Evolutionary conservation across 495 filamentous ascomycete genomes (phyloP).

Genomic region (Niebla homalea): DNA sequence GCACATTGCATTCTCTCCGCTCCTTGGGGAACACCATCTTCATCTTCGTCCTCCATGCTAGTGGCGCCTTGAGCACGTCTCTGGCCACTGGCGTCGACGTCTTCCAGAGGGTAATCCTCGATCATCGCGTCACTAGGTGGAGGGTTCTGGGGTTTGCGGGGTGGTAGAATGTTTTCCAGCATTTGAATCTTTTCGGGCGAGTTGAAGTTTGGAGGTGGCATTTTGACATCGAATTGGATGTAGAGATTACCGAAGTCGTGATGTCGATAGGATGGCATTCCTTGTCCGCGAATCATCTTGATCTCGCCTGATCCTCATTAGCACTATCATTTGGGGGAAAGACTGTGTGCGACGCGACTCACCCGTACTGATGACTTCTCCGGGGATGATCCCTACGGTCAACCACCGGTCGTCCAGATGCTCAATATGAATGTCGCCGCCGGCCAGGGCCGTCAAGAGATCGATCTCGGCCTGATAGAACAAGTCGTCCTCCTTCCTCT

Average conservation of each 20-base stretch:
- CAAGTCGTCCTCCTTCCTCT: conserved; percentile 89
- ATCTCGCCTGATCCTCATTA: conserved; percentile 50
- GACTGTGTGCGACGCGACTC: conserved; percentile 31
- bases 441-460: conserved; percentile 85
- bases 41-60: conserved; percentile 71
- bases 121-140: conserved; percentile 75
- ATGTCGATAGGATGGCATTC: conserved; percentile 94
- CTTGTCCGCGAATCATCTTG: conserved; percentile 92
- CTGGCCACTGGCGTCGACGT: conserved; percentile 61
- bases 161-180: conserved; percentile 71
- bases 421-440: conserved; percentile 79
- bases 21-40: conserved; percentile 55
- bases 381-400: conserved; percentile 75
- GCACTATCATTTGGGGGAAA: not conserved
- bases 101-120: conserved; percentile 73
- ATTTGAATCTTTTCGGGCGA: conserved; percentile 35
- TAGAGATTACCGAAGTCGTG: conserved; percentile 95
- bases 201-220: conserved; percentile 52
- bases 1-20: conserved; percentile 95
- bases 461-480: conserved; percentile 95
- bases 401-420: conserved; percentile 97
- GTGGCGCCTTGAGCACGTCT: conserved; percentile 57
- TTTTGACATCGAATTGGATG: conserved; percentile 95
- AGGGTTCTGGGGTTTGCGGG: conserved; percentile 43
- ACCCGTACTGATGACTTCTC: conserved; percentile 90